Base-by-base conservation (phyloP, 495 filamentous ascomycete genomes). In the Tuber umbilicatum region DNA sequence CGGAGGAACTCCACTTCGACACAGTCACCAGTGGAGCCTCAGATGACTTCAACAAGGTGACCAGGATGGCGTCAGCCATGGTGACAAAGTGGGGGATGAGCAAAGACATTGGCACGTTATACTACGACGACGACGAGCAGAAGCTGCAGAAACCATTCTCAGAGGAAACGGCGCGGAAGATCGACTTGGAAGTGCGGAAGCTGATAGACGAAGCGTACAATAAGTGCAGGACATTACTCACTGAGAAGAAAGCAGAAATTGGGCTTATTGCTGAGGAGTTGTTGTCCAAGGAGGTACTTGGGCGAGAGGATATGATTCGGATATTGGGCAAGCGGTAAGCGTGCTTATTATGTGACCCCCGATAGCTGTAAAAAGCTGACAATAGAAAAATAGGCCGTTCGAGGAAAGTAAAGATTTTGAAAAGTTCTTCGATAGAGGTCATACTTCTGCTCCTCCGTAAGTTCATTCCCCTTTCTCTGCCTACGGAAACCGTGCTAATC, bases 1-100 rank as follows among this genome's bases (percentile, higher is more conserved):
- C 91, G 50, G 95, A 99, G 84, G 95, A 99, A 84, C 82, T 99
- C 5, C 93, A 98, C 84, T 99, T 98, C 84, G 91, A 94, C 38
- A 97, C 92, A 16, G 94, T 99, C 37, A 99, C 96, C 7, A 93
- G 90, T 74, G 95, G 95, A 68, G 95, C 95, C 31, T 92, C 89
- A 55, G 95, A 99, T 83, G 95, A 99, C 82, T 99, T 99, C 87
- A 97, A 97, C 85, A 99, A 99, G 85, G 96, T 97, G 40, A 98
- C 96, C 14, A 88, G 89, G 69, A 93, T 97, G 93, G 96, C 95
- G 14, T 94, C 92, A 5, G 88, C 90, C 40, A 99, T 99, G 95
- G 95, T 99, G 37, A 99, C 95, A 60, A 91, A 96, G 84, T 98
- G 92, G 89, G 95, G 95, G 79, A 99, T 99, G 95, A 94, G 91